Evolutionary conservation across 768 basidiomycete genomes (phyloP), one percentile per base, ranked within the genome.

Genomic region (Serendipita vermifera): DNA sequence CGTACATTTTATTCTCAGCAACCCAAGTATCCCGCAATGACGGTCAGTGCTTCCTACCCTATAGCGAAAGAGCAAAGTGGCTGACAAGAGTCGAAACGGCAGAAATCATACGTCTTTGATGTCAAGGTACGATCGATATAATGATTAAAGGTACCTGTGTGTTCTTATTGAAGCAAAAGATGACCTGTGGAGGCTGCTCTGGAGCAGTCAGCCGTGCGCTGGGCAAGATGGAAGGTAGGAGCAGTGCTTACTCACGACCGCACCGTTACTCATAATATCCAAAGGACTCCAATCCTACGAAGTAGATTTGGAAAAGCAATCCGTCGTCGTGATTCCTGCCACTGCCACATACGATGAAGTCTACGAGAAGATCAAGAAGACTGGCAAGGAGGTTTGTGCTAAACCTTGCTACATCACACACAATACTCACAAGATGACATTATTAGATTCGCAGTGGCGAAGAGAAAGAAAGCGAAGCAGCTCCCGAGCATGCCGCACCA

Each of bases 111-210:
- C 29, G 46, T 20, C 26, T 51, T 51, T 29, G 46, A 51, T 2
- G 46, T 51, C 9, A 51, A 51, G 46, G 46, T 51, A n/a, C 22
- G 27, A 29, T n/a, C n/a, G n/a, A n/a, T n/a, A n/a, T n/a, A n/a
- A n/a, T n/a, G n/a, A n/a, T n/a, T n/a, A n/a, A n/a, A n/a, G n/a
- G n/a, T n/a, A n/a, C n/a, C n/a, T n/a, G n/a, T n/a, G n/a, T n/a
- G n/a, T n/a, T n/a, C n/a, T n/a, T n/a, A n/a, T n/a, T n/a, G n/a
- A n/a, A n/a, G n/a, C n/a, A n/a, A n/a, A n/a, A 89, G 88, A 92
- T 92, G 88, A 80, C 85, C 35, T 94, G 90, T 72, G 65, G 68
- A 27, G 90, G 90, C 26, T 94, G 90, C 72, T 89, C 88, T 29
- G 82, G 84, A 14, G 90, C 90, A 11, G 75, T 94, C 55, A 74